Evolutionary conservation across 1,139 yeast species (phyloP).

Genomic region (Saccharomyces hybrid): DNA sequence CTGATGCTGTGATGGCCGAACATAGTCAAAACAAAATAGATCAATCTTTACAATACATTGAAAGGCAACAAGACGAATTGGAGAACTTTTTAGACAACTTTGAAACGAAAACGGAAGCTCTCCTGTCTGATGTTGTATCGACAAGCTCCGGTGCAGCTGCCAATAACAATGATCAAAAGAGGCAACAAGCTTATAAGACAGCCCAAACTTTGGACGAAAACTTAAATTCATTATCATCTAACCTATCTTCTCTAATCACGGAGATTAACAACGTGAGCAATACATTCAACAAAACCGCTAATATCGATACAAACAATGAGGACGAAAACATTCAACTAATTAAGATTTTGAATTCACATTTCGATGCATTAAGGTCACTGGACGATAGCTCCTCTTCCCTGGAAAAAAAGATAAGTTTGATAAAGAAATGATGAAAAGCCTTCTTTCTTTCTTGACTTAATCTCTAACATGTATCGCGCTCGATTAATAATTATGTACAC

Average conservation of each 20-base stretch:
- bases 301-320: slow-evolving; percentile 33
- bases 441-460: too few relatives aligned
- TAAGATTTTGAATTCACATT: slow-evolving; percentile 75
- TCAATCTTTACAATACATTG: slow-evolving; percentile 77
- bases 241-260: slow-evolving; percentile 64
- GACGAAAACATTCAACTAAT: slow-evolving; percentile 50
- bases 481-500: too few relatives aligned
- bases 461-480: too few relatives aligned
- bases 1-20: slow-evolving; percentile 76
- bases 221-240: slow-evolving; percentile 66
- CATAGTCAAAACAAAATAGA: slow-evolving; percentile 79
- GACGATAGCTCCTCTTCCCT: slow-evolving; percentile 50
- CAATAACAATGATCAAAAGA: slow-evolving; percentile 57
- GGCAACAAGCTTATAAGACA: slow-evolving; percentile 81
- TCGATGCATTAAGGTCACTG: slow-evolving; percentile 82
- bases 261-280: slow-evolving; percentile 86
- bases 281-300: slow-evolving; percentile 60
- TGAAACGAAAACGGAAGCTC: slow-evolving; percentile 72
- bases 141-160: slow-evolving; percentile 30
- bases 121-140: slow-evolving; percentile 36
- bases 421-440: too few relatives aligned
- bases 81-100: slow-evolving; percentile 76
- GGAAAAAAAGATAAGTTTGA: too few relatives aligned
- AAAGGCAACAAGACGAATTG: slow-evolving; percentile 86
- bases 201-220: slow-evolving; percentile 84